Base-by-base conservation (phyloP, 768 basidiomycete genomes). In the Amanita pseudoporphyria region DNA sequence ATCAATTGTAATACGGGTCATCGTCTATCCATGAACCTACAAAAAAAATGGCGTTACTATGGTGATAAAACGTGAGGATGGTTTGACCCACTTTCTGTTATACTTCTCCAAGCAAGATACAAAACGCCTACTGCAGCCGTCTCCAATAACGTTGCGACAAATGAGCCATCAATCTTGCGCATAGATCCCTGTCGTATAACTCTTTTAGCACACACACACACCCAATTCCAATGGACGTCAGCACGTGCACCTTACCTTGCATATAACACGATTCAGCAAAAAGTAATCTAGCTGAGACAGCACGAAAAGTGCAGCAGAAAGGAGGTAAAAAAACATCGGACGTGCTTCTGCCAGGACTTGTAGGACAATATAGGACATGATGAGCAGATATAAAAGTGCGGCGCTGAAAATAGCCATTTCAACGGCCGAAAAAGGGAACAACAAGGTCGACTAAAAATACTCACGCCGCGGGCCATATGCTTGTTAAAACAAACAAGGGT, bases 361-460 rank as follows among this genome's bases (percentile, higher is more conserved):
- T 5, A 90, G 68, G 37, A 91, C 83, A 58, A 97, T 83, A 63
- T 83, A 87, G 6, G 81, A 41, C 85, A 95, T 95, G 45, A 94
- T 62, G 9, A 65, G 60, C 30, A 89, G 73, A 67, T 89, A 96
- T 21, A 81, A 32, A 35, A 87, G 54, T 3, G 43, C 7, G 12
- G 42, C 42, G 10, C 51, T 46, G 36, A 26, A 35, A 35, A 37
- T 18, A 10, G 24, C 10, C 4, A 39, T 12, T 19, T 33, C 13
- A 32, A 22, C 13, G 24, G 42, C 16, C 7, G 6, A 35, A 9
- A 18, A 36, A 3, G 21, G 39, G 35, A 9, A n/a, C 9, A 30
- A 14, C 16, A 21, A 6, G 19, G 24, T 24, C 13, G n/a, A n/a
- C 19, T 40, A 16, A 14, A 18, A 32, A 0, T 28, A 78, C 84